Evolutionary conservation across 1,284 basidiomycete species (phyloP).

Genomic region (Cryptococcus sp.): DNA sequence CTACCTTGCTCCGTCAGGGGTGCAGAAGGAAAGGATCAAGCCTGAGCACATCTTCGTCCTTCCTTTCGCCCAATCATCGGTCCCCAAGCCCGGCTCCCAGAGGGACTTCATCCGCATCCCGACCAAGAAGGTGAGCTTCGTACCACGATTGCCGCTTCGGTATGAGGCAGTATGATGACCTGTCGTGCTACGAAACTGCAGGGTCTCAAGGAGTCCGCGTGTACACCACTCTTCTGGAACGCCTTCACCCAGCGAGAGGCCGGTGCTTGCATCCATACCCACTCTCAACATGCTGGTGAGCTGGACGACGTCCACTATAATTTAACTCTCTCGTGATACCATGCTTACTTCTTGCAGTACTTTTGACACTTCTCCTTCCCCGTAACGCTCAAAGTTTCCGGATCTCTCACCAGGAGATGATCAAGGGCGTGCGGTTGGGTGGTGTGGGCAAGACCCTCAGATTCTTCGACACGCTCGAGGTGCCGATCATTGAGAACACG

Average conservation of each 20-base stretch:
- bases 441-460: constrained; percentile 68
- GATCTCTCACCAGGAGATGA: constrained; percentile 83
- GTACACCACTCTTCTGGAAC: constrained; percentile 88
- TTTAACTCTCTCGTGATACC: neutral
- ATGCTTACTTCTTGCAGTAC: constrained; percentile 52
- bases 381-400: constrained; percentile 57
- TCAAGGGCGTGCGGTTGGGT: constrained; percentile 75
- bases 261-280: constrained; percentile 81
- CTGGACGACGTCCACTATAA: neutral
- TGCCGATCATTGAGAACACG: constrained; percentile 85
- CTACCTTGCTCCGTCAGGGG: constrained; percentile 71
- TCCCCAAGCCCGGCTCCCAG: constrained; percentile 61
- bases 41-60: constrained; percentile 77
- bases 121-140: constrained; percentile 50
- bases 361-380: constrained; percentile 73
- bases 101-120: constrained; percentile 72
- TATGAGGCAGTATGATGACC: neutral
- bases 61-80: constrained; percentile 63
- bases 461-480: constrained; percentile 76
- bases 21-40: constrained; percentile 80
- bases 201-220: constrained; percentile 70
- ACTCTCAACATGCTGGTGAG: constrained; percentile 68
- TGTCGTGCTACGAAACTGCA: constrained; percentile 3
- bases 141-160: neutral
- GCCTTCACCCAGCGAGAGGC: constrained; percentile 73